Evolutionary conservation across 345 rosid genomes (phyloP).

Genomic region (Pugionium cornutum): DNA sequence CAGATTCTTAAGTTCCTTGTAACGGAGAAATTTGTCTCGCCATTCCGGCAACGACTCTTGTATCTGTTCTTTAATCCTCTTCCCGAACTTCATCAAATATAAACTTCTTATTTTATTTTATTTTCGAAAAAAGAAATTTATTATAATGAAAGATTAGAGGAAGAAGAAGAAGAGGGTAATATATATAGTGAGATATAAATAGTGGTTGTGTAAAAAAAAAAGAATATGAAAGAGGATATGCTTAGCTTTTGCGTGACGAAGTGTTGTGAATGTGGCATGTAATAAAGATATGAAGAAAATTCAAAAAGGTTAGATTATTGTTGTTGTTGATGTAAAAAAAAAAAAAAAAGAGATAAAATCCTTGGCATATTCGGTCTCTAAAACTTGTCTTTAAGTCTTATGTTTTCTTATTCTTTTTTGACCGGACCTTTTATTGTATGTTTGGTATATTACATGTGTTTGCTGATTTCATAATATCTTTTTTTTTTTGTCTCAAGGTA

Average conservation of each 20-base stretch:
- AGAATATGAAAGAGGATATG: slow-evolving; percentile 41
- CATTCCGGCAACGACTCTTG: slow-evolving; percentile 77
- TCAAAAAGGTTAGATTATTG: slow-evolving; percentile 9
- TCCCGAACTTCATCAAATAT: slow-evolving; percentile 77
- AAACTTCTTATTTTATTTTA: background rate
- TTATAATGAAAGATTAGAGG: slow-evolving; percentile 19
- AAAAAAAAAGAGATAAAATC: slow-evolving; percentile 8
- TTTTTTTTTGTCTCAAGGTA: slow-evolving; percentile 30
- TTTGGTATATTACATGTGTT: slow-evolving; percentile 38
- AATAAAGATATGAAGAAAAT: slow-evolving; percentile 27
- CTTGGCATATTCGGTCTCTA: slow-evolving; percentile 39
- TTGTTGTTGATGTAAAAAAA: slow-evolving; percentile 16
- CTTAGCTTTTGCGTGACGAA: slow-evolving; percentile 46
- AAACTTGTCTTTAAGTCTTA: slow-evolving; percentile 32
- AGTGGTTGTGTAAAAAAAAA: slow-evolving; percentile 19
- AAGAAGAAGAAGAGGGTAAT: slow-evolving; percentile 27
- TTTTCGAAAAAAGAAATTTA: slow-evolving; percentile 13
- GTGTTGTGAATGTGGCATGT: slow-evolving; percentile 42
- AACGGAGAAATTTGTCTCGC: slow-evolving; percentile 72
- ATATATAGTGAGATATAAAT: slow-evolving; percentile 31
- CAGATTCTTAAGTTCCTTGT: slow-evolving; percentile 78
- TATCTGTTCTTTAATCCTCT: slow-evolving; percentile 76
- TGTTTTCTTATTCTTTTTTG: slow-evolving; percentile 27
- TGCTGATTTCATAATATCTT: slow-evolving; percentile 33
- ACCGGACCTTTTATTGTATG: slow-evolving; percentile 41